phyloP scores from a whole-genome alignment of 257 asterid species.

The Plectranthus barbatus region DNA sequence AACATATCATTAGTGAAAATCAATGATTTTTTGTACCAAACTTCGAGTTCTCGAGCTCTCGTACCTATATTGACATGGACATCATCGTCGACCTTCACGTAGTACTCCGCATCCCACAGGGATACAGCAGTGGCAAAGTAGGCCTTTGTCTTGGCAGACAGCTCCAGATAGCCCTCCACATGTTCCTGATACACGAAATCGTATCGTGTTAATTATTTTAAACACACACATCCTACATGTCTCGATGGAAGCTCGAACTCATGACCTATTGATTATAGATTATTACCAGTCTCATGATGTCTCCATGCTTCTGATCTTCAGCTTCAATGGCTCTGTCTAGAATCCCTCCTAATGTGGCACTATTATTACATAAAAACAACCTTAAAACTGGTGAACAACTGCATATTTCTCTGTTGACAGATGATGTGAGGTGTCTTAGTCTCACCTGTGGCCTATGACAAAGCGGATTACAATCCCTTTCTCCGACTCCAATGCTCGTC shows the following conservation, averaged over 20 bases:
- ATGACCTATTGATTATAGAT: too few relatives aligned
- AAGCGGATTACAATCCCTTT: constrained; percentile 76
- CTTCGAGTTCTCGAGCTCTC: too few relatives aligned
- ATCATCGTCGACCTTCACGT: constrained; percentile 88
- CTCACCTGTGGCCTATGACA: constrained; percentile 50
- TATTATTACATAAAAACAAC: too few relatives aligned
- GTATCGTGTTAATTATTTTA: background rate
- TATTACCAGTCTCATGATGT: constrained; percentile 61
- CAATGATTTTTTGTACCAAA: too few relatives aligned
- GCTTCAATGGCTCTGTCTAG: constrained; percentile 84
- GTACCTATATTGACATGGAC: constrained; percentile 97
- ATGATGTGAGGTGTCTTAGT: too few relatives aligned
- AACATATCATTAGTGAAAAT: background rate
- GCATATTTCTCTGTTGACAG: too few relatives aligned
- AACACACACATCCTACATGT: too few relatives aligned
- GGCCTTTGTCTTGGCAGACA: constrained; percentile 81
- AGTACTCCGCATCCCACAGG: constrained; percentile 85
- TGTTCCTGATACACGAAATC: constrained; percentile 48
- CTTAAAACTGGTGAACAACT: too few relatives aligned
- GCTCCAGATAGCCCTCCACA: constrained; percentile 89
- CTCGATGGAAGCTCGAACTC: too few relatives aligned
- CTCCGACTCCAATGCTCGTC: constrained; percentile 56
- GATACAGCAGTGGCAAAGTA: constrained; percentile 73
- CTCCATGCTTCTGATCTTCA: constrained; percentile 79
- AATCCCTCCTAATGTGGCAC: constrained; percentile 83